Conservation (phyloP, 768 basidiomycete species). For the Phylloporus rhodoxanthus region DNA sequence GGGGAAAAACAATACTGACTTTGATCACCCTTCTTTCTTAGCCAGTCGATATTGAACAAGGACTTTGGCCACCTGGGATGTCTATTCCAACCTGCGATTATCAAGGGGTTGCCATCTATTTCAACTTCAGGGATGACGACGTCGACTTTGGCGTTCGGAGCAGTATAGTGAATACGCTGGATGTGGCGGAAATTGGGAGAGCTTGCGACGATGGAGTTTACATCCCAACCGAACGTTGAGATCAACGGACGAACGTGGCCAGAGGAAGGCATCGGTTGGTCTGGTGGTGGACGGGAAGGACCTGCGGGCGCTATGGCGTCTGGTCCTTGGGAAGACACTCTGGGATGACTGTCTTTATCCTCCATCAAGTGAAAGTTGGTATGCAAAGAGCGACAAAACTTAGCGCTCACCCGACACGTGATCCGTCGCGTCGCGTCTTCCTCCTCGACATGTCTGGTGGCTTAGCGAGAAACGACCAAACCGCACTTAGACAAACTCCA, state of each 20-base stretch:
- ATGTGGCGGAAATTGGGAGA: conserved; percentile 41
- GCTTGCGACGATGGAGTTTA: conserved; percentile 35
- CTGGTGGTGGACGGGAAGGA: not conserved
- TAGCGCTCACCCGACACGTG: conserved; percentile 9
- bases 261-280: not conserved
- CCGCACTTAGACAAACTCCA: conserved; percentile 4
- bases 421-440: conserved; percentile 15
- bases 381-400: not conserved
- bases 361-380: not conserved
- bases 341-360: not conserved
- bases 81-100: conserved; percentile 58
- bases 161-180: conserved; percentile 31
- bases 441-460: conserved; percentile 10
- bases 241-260: conserved; percentile 13
- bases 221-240: conserved; percentile 48
- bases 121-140: conserved; percentile 43
- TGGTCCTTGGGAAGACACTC: conserved; percentile 7
- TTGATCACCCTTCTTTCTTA: conserved; percentile 34
- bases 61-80: conserved; percentile 48
- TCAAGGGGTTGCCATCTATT: conserved; percentile 48
- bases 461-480: conserved; percentile 7
- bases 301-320: not conserved
- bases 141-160: conserved; percentile 25
- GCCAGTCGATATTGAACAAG: conserved; percentile 53
- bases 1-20: conserved; percentile 10